These are phyloP conservation scores for Funneliformis caledonium DNA, from an alignment of 371 early-diverging fungal species.

Conservation along the genomic window DNA sequence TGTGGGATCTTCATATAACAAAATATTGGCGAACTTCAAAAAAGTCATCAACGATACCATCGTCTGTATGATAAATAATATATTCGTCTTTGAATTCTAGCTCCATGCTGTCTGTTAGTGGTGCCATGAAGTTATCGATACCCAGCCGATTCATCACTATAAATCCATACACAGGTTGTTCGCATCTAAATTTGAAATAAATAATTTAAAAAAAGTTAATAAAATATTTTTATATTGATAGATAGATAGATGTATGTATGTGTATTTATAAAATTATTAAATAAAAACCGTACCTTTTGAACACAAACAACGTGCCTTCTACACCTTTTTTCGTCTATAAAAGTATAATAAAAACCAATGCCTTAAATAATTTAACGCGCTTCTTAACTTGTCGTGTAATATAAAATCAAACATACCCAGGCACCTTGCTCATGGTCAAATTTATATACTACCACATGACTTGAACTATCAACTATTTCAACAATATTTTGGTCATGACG, in stretches of 20 bases:
- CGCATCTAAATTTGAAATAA: conserved; percentile 17
- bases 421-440: conserved; percentile 64
- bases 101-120: conserved; percentile 34
- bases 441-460: conserved; percentile 81
- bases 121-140: conserved; percentile 36
- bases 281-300: conserved; percentile 26
- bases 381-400: background rate
- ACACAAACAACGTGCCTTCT: conserved; percentile 38
- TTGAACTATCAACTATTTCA: conserved; percentile 72
- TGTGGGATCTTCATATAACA: background rate
- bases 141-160: conserved; percentile 40
- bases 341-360: background rate
- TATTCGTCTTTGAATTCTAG: conserved; percentile 37
- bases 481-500: conserved; percentile 71
- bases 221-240: too few relatives aligned
- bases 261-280: too few relatives aligned
- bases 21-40: conserved; percentile 6
- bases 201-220: background rate
- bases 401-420: conserved; percentile 62
- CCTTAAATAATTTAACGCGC: background rate
- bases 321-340: conserved; percentile 39
- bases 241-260: background rate
- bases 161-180: conserved; percentile 39
- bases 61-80: conserved; percentile 37
- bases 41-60: conserved; percentile 31